These are phyloP conservation scores for Daldinia loculata DNA, from an alignment of 495 filamentous ascomycete genomes.

Conservation along the genomic window DNA sequence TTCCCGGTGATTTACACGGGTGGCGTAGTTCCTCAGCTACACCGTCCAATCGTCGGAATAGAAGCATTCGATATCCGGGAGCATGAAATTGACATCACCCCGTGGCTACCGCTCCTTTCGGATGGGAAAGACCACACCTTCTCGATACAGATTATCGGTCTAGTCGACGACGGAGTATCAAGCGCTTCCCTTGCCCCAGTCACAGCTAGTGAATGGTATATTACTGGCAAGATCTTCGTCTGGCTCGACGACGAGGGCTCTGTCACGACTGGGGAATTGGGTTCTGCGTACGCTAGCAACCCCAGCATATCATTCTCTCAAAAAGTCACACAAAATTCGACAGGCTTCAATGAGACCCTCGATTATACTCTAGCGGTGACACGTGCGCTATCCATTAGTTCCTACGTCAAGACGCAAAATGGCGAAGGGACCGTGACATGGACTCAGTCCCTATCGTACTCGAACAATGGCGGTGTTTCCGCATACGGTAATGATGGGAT, in stretches of 20 bases:
- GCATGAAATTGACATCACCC: constrained; percentile 87
- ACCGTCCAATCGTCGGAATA: constrained; percentile 86
- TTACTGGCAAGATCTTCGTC: constrained; percentile 87
- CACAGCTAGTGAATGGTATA: constrained; percentile 77
- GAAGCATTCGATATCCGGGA: constrained; percentile 85
- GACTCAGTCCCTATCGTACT: constrained; percentile 69
- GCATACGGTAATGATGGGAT: constrained; percentile 67
- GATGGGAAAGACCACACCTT: constrained; percentile 74
- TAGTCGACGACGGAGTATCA: constrained; percentile 62
- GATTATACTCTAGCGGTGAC: constrained; percentile 67
- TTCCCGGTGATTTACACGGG: constrained; percentile 92
- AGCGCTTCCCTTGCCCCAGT: constrained; percentile 62
- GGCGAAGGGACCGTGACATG: constrained; percentile 59
- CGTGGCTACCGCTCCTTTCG: constrained; percentile 77
- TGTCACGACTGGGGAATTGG: constrained; percentile 63
- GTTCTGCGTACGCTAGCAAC: constrained; percentile 14
- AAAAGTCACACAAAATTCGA: constrained; percentile 53
- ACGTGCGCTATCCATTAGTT: constrained; percentile 64
- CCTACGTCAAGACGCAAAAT: constrained; percentile 60
- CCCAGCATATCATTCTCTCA: constrained; percentile 54
- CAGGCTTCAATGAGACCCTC: constrained; percentile 68
- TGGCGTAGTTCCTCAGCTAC: constrained; percentile 81
- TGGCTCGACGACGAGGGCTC: constrained; percentile 68
- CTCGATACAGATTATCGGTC: constrained; percentile 72
- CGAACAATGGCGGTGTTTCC: constrained; percentile 67